These are phyloP conservation scores for Peniophora sp. DNA, from an alignment of 1,284 basidiomycete species.

Conservation along the genomic window DNA sequence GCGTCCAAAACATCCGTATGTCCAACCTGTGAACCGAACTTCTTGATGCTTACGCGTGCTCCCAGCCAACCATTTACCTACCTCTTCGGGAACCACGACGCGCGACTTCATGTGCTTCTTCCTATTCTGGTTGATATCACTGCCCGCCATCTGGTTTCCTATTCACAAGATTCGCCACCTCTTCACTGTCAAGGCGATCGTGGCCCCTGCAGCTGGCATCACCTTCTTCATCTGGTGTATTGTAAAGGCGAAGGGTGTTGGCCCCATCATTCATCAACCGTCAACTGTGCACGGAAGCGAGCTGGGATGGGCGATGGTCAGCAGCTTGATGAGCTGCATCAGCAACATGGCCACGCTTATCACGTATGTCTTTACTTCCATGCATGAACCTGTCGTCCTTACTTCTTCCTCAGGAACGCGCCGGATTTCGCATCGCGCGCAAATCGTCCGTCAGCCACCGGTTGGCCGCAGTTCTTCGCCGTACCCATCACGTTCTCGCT, in stretches of 20 bases:
- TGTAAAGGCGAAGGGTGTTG: slow-evolving; percentile 71
- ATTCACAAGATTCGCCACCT: slow-evolving; percentile 78
- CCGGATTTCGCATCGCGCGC: slow-evolving; percentile 77
- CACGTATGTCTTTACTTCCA: slow-evolving; percentile 34
- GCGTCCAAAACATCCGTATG: slow-evolving; percentile 61
- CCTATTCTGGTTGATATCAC: slow-evolving; percentile 77
- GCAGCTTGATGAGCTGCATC: slow-evolving; percentile 71
- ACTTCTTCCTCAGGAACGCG: slow-evolving; percentile 46
- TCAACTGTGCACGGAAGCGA: slow-evolving; percentile 60
- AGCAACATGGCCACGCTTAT: slow-evolving; percentile 75
- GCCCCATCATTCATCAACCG: slow-evolving; percentile 70
- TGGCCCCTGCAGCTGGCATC: slow-evolving; percentile 67
- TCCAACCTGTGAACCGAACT: slow-evolving; percentile 8
- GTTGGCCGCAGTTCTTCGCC: slow-evolving; percentile 66
- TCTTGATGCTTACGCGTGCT: slow-evolving; percentile 3
- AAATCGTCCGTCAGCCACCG: slow-evolving; percentile 54
- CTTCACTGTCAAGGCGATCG: slow-evolving; percentile 74
- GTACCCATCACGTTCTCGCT: slow-evolving; percentile 72
- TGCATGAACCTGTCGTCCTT: slow-evolving; percentile 6
- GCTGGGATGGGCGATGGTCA: slow-evolving; percentile 76
- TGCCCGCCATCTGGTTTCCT: slow-evolving; percentile 76
- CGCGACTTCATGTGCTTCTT: slow-evolving; percentile 77
- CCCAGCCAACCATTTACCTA: slow-evolving; percentile 59
- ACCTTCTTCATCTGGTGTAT: slow-evolving; percentile 81
- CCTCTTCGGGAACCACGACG: slow-evolving; percentile 62